Evolutionary conservation across 257 asterid species (phyloP).

Genomic region (Solanum lycopersicoides): DNA sequence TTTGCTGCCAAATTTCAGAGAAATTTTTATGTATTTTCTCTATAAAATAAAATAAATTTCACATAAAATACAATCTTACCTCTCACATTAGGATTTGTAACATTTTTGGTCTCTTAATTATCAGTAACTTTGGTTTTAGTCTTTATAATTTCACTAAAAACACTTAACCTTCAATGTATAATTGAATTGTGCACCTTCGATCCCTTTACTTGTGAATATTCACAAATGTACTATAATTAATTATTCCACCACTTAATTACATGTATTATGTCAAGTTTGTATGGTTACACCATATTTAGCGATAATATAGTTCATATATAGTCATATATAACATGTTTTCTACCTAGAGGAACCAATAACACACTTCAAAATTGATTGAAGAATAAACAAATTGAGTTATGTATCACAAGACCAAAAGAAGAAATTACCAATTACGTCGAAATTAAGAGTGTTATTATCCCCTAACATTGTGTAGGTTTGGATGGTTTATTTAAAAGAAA

Average conservation of each 20-base stretch:
- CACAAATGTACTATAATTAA: background rate
- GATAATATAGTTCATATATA: background rate
- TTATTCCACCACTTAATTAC: background rate
- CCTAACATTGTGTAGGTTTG: background rate
- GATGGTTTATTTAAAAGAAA: background rate
- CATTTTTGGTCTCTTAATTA: background rate
- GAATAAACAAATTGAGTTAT: background rate
- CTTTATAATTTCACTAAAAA: background rate
- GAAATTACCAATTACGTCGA: background rate
- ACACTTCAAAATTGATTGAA: background rate
- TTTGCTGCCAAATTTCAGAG: too few species aligned
- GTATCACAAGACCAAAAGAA: background rate
- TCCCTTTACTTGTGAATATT: background rate
- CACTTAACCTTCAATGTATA: background rate
- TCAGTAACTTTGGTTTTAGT: background rate
- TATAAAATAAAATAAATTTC: background rate
- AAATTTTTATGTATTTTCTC: too few species aligned
- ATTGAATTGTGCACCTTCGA: background rate
- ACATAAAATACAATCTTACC: background rate
- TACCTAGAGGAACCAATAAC: background rate
- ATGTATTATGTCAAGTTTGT: background rate
- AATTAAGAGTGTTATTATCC: background rate
- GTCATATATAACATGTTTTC: background rate
- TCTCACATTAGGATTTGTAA: background rate
- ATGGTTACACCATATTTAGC: background rate